Evolutionary conservation across 1,284 basidiomycete species (phyloP).

Genomic region (Melampsora larici-populina): DNA sequence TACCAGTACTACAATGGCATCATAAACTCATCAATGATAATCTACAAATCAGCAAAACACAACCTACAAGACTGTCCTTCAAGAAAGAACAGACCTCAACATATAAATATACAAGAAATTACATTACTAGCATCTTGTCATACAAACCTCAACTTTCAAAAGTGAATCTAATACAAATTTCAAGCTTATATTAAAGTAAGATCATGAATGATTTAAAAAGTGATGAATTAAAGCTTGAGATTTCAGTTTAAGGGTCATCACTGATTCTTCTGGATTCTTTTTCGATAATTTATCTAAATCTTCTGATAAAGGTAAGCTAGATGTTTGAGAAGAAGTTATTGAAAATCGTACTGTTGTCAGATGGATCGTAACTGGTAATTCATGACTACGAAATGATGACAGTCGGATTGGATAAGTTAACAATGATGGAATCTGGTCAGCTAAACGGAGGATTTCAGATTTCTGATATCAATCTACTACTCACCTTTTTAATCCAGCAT

Average conservation of each 20-base stretch:
- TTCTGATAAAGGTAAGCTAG: neutral
- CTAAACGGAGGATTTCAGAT: neutral
- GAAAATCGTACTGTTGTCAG: neutral
- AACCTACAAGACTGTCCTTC: no score
- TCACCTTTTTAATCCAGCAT: conserved; percentile 12
- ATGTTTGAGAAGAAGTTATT: neutral
- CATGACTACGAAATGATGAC: neutral
- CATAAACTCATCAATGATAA: no score
- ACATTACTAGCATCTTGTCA: no score
- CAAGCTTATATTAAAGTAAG: no score
- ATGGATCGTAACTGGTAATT: neutral
- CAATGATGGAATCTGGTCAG: neutral
- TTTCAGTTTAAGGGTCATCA: conserved; percentile 4
- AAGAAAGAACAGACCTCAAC: no score
- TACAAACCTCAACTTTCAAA: no score
- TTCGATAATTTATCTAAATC: neutral
- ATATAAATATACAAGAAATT: no score
- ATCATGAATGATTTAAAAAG: neutral
- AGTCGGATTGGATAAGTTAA: neutral
- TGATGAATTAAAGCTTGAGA: neutral
- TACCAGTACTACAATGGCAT: no score
- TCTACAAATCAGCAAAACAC: no score
- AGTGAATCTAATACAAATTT: no score
- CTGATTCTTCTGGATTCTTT: neutral
- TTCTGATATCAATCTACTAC: neutral